A percentile compares a stretch with the other conserved stretches of the same genome.
Evolutionary conservation across 257 asterid species (phyloP).

Genomic region (Datura wrightii): DNA sequence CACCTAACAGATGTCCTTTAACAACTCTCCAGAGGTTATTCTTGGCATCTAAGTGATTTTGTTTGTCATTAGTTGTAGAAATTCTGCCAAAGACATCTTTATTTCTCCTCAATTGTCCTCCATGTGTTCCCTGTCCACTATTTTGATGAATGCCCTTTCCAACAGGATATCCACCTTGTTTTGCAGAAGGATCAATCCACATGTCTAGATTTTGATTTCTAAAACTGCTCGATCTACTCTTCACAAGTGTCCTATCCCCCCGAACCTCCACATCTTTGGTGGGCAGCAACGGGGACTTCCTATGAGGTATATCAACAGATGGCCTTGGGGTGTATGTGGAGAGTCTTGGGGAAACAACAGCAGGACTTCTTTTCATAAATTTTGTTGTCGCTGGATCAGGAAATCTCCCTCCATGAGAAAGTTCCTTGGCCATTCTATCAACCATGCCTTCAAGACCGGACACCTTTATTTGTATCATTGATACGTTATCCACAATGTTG

Average conservation of each 20-base stretch:
- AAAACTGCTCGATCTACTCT: conserved; percentile 59
- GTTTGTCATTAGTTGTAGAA: conserved; percentile 50
- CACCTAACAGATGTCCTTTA: conserved; percentile 60
- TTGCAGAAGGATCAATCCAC: conserved; percentile 61
- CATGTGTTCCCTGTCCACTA: conserved; percentile 47
- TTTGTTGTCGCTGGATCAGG: conserved; percentile 56
- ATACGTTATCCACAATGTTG: conserved; percentile 72
- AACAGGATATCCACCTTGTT: conserved; percentile 51
- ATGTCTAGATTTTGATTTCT: conserved; percentile 56
- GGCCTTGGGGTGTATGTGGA: conserved; percentile 82
- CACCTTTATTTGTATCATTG: conserved; percentile 79
- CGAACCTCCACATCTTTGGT: conserved; percentile 52
- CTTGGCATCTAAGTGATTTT: conserved; percentile 53
- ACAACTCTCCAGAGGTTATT: conserved; percentile 59
- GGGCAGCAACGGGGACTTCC: conserved; percentile 53
- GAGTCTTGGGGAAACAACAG: conserved; percentile 71
- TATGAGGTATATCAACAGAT: conserved; percentile 60
- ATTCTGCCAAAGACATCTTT: conserved; percentile 48
- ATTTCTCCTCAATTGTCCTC: conserved; percentile 54
- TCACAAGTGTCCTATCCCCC: conserved; percentile 56
- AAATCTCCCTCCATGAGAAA: conserved; percentile 58
- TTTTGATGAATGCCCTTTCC: conserved; percentile 50
- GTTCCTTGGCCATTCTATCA: conserved; percentile 71
- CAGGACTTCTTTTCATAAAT: conserved; percentile 60
- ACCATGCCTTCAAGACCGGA: conserved; percentile 80